Base-by-base conservation (phyloP, 2,329 filamentous ascomycete species). In the Hypoxylon sp. region DNA sequence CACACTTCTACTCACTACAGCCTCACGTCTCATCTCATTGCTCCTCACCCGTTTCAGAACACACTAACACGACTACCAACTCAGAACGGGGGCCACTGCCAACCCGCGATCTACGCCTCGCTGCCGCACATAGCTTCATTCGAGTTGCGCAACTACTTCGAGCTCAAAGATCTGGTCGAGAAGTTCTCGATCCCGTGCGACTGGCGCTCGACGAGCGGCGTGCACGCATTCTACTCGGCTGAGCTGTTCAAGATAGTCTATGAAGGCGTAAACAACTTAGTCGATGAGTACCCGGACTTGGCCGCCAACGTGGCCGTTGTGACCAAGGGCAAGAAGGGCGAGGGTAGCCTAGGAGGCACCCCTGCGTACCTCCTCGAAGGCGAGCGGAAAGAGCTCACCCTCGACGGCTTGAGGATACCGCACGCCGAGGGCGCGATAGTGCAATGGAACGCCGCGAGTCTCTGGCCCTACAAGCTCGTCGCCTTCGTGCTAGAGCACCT, bases 391-490 rank as follows among this genome's bases (percentile, higher is more conserved):
- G 74, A 78, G n/a, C 61, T 78, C 42, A 78, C 77, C 1, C 80
- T 93, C 3, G 81, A 79, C 29, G 80, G 80, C 35, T 83, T 92
- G 24, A 83, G 89, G 3, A 80, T 91, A 1, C 84, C 86, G 0
- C 78, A 78, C 6, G 90, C 89, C 5, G 76, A 85, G 6, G 92
- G 90, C 2, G 91, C 89, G 5, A 84, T 94, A 3, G 81, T 91
- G 14, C 91, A 91, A 68, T 81, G 82, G 44, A 81, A 87, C 46
- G 92, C 92, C 0, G 92, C 90, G 0, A 89, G 88, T 72, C 77
- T 93, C 50, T 94, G 92, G 92, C 94, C 94, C 0, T 97, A 97
- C 79, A 97, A 96, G 80, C 86, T 97, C 17, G 90, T 97, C 1
- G 83, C 89, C 0, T 91, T 89, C 80, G 84, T 94, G 0, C 81